These are phyloP conservation scores for Tetrapisispora nanseiensis DNA, from an alignment of 805 yeast species.

Conservation along the genomic window DNA sequence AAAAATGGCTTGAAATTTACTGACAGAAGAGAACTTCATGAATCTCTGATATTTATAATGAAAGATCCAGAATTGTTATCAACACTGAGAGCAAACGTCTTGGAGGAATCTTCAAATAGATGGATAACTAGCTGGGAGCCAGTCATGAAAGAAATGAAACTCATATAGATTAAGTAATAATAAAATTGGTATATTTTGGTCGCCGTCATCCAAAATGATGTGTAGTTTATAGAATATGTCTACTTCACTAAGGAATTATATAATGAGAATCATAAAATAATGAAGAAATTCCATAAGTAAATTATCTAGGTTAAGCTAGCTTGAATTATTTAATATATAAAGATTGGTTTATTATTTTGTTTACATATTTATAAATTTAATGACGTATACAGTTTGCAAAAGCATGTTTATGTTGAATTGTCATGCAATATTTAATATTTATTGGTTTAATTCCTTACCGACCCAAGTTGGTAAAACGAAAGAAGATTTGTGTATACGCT, in stretches of 20 bases:
- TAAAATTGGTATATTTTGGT: no score
- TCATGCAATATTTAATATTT: background rate
- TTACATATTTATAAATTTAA: background rate
- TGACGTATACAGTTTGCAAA: constrained; percentile 1
- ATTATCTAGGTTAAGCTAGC: no score
- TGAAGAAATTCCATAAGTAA: background rate
- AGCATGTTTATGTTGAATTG: background rate
- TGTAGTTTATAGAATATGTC: no score
- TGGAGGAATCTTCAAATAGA: constrained; percentile 51
- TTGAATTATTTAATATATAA: no score
- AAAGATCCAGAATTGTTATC: constrained; percentile 28
- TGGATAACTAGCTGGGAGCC: constrained; percentile 75
- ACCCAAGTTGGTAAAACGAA: constrained; percentile 93
- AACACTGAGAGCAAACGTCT: constrained; percentile 56
- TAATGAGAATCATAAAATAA: background rate
- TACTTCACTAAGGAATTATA: no score
- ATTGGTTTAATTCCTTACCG: constrained; percentile 35
- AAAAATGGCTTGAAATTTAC: constrained; percentile 58
- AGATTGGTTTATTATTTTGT: background rate
- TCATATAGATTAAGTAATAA: background rate
- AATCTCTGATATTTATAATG: constrained; percentile 31
- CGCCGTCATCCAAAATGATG: no score
- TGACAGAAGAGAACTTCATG: constrained; percentile 37
- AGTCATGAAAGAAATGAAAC: constrained; percentile 18
- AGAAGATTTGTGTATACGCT: constrained; percentile 75